Evolutionary conservation across 768 basidiomycete species (phyloP).

Genomic region (Lentinus tigrinus): DNA sequence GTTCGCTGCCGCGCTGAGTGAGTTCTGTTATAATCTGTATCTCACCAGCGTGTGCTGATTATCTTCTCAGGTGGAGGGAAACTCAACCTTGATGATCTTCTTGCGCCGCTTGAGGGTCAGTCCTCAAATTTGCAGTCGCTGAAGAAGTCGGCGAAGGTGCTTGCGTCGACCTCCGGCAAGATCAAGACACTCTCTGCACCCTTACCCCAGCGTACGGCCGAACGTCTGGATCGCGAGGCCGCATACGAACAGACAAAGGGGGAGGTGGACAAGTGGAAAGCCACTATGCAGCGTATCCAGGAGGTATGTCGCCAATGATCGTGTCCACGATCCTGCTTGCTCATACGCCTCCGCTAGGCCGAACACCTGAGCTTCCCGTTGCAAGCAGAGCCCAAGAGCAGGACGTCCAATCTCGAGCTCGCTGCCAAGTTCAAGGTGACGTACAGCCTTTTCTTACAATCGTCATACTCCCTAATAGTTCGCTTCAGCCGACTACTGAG

Average conservation of each 20-base stretch:
- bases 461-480: not conserved
- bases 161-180: constrained; percentile 54
- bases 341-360: constrained; percentile 44
- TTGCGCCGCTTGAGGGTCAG: constrained; percentile 66
- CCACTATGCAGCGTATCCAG: constrained; percentile 87
- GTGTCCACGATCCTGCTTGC: constrained; percentile 1
- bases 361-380: constrained; percentile 87
- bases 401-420: constrained; percentile 71
- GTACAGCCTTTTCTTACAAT: constrained; percentile 2
- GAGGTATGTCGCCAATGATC: constrained; percentile 50
- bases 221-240: constrained; percentile 87
- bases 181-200: constrained; percentile 73
- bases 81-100: constrained; percentile 70
- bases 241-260: constrained; percentile 92
- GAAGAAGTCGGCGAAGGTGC: constrained; percentile 66
- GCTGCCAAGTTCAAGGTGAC: constrained; percentile 81
- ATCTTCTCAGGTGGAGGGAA: constrained; percentile 43
- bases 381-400: constrained; percentile 55
- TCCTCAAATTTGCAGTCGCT: constrained; percentile 61
- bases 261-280: constrained; percentile 92
- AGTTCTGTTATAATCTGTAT: too few species aligned
- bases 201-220: constrained; percentile 81
- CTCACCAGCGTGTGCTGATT: not conserved
- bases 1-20: constrained; percentile 62
- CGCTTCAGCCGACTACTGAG: constrained; percentile 69